These are phyloP conservation scores for Phaseolus lunatus DNA, from an alignment of 306 rosid species.

Conservation along the genomic window DNA sequence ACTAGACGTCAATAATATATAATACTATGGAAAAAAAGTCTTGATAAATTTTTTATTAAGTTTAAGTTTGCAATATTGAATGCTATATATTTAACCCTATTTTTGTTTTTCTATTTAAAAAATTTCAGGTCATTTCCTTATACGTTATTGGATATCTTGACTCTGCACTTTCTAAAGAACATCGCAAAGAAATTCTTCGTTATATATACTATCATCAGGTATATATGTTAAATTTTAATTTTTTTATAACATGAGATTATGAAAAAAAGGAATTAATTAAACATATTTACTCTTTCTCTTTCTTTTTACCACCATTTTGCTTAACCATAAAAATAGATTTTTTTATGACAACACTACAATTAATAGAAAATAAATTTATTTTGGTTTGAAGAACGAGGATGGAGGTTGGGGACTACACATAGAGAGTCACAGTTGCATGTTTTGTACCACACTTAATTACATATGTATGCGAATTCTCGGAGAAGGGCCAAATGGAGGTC, in stretches of 20 bases:
- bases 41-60: no score
- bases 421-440: background rate
- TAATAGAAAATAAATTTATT: background rate
- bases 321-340: no score
- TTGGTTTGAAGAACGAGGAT: conserved; percentile 54
- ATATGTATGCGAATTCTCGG: conserved; percentile 24
- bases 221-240: no score
- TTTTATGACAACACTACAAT: background rate
- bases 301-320: no score
- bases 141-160: background rate
- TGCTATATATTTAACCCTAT: no score
- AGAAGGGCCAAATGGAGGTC: conserved; percentile 7
- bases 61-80: no score
- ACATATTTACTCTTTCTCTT: no score
- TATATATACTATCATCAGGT: background rate
- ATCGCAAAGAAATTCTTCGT: background rate
- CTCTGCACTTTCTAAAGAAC: background rate
- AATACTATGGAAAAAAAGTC: no score
- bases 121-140: background rate
- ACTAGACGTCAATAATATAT: no score
- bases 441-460: background rate
- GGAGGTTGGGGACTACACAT: conserved; percentile 41
- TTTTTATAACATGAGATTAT: no score
- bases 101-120: no score
- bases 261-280: no score